Evolutionary conservation across 371 early-diverging fungal genomes (phyloP).

Genomic region (Mycotypha africana): DNA sequence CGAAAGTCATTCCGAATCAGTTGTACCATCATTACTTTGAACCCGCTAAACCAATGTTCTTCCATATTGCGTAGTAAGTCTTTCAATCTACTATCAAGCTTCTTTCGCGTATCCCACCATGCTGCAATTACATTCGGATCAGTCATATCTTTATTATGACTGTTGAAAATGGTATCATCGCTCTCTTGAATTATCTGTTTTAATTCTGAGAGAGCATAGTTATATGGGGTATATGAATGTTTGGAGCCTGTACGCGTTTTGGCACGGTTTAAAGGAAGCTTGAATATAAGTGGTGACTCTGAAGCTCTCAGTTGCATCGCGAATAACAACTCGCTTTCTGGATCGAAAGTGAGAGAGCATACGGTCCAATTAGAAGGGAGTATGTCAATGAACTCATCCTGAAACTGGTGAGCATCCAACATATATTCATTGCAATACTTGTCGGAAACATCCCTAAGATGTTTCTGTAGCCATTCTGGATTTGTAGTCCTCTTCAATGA

Average conservation of each 20-base stretch:
- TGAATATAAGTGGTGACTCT: conserved; percentile 53
- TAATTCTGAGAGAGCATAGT: conserved; percentile 37
- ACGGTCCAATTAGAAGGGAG: conserved; percentile 67
- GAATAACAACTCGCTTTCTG: conserved; percentile 52
- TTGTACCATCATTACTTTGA: conserved; percentile 36
- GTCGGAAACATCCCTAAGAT: conserved; percentile 23
- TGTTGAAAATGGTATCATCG: conserved; percentile 42
- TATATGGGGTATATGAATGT: conserved; percentile 9
- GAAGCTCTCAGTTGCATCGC: conserved; percentile 52
- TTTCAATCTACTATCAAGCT: conserved; percentile 63
- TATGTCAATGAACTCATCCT: conserved; percentile 40
- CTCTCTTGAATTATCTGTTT: conserved; percentile 54
- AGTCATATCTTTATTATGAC: conserved; percentile 15
- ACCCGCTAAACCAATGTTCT: conserved; percentile 78
- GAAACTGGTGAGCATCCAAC: conserved; percentile 34
- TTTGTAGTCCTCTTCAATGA: background rate
- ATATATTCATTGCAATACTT: conserved; percentile 33
- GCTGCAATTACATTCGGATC: conserved; percentile 54
- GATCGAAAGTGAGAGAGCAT: conserved; percentile 70
- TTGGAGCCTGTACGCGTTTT: conserved; percentile 25
- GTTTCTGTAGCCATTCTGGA: conserved; percentile 21
- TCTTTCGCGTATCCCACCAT: conserved; percentile 78
- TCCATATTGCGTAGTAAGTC: conserved; percentile 60
- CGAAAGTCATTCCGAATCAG: too few relatives aligned
- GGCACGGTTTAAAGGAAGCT: conserved; percentile 68